Base-by-base conservation (phyloP, 495 filamentous ascomycete genomes). In the Xylaria intraflava region DNA sequence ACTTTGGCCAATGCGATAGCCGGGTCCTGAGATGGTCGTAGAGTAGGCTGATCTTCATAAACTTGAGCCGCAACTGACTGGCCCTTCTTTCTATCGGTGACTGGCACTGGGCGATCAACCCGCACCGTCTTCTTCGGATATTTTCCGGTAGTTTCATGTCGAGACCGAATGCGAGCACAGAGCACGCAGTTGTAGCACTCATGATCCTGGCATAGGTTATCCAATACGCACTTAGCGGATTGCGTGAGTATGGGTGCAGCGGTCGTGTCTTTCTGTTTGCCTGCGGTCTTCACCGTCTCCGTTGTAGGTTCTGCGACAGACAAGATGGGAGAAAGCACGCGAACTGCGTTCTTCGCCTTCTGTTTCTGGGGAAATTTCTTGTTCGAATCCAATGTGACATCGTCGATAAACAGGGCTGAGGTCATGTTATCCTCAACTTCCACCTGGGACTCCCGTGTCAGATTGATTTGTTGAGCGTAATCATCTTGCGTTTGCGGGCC, bases 1-100 rank as follows among this genome's bases (percentile, higher is more conserved):
- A 93, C 87, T 2, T 79, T 81, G 19, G 87, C 88, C 20, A 96
- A 79, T 10, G 90, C 90, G 20, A 84, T 56, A n/a, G 75, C 81
- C 0, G 90, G 90, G 1, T 82, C 63, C 63, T 87, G 83, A 2
- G 88, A 77, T 3, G 90, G 90, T 3, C 89, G 86, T 52, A 93
- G 64, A 1, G 89, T 94, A 7, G 81, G 83, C 38, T 91, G 84
- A 16, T 86, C 82, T 50, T 85, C 81, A 57, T 81, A 76, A 8
- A 63, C 61, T 39, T 65, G 68, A 16, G 72, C 7, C 10, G 67
- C 40, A 72, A 66, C 6, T 74, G 76, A 30, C 29, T 29, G 17
- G 2, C 19, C 31, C 16, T 41, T 45, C 68, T 79, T 76, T 48
- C 86, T 83, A 44, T 87, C 78, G 0, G 86, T 85, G 38, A 88